These are phyloP conservation scores for Spergularia azorica DNA, from an alignment of 179 eudicot species.

Conservation along the genomic window DNA sequence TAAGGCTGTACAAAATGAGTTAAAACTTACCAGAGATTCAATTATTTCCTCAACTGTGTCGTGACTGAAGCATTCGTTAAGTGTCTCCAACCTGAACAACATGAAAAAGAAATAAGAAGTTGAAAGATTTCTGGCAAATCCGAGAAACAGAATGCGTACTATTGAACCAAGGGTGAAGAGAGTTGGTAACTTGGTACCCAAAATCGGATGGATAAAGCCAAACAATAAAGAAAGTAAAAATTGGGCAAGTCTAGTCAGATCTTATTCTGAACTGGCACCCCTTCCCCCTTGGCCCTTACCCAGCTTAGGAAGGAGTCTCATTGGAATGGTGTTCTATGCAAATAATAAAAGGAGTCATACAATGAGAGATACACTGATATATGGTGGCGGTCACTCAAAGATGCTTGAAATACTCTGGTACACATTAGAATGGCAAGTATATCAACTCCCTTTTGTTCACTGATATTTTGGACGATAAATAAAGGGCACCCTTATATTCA, in stretches of 20 bases:
- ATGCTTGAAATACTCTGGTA: neutral
- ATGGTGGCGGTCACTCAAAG: neutral
- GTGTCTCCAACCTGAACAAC: slow-evolving; percentile 58
- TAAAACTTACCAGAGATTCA: slow-evolving; percentile 58
- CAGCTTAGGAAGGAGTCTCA: slow-evolving; percentile 1
- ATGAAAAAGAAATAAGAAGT: neutral
- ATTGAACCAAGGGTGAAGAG: neutral
- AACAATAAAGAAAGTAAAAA: neutral
- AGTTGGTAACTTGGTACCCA: neutral
- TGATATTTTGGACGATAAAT: neutral
- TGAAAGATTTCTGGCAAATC: neutral
- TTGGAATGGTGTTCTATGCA: neutral
- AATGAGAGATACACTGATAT: neutral
- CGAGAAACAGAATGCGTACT: neutral
- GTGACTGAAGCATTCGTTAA: slow-evolving; percentile 81
- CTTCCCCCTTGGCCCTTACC: neutral
- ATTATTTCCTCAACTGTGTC: slow-evolving; percentile 91
- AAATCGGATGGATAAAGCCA: neutral
- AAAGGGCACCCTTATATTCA: no score
- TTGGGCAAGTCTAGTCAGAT: neutral
- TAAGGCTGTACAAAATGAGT: neutral
- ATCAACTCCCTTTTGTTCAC: neutral
- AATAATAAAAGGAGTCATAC: neutral
- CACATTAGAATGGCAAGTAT: neutral
- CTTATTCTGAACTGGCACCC: neutral